Base-by-base conservation (phyloP, 148 eudicot species). In the Amaranthus palmeri region DNA sequence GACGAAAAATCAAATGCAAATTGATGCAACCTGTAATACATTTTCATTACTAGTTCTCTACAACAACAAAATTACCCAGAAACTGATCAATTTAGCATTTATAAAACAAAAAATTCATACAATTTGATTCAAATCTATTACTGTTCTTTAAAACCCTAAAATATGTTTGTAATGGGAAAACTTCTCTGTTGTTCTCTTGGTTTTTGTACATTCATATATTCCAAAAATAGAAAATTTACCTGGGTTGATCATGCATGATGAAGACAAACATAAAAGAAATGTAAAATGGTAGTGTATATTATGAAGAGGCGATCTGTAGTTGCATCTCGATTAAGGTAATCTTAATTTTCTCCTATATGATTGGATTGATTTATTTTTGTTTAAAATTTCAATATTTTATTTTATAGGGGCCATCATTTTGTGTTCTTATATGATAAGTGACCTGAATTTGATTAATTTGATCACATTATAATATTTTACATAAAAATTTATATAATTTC, bases 191-290 rank as follows among this genome's bases (percentile, higher is more conserved):
- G 14, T 7, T 63, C 54, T n/a, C 52, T 14, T 8, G 60, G 14
- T 4, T 25, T 25, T 8, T 43, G 52, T 15, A 44, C 59, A 18
- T 68, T 75, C 14, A 69, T 61, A 3, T 61, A 10, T 61, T 13
- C 44, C 41, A 14, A 40, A 7, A 6, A 47, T 47, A 65, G 36
- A 25, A 25, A 25, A 25, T 47, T 65, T 65, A 48, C 40, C 46
- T 61, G 62, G 59, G 47, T 13, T 69, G 55, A 68, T 54, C 55
- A 36, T 78, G 68, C 76, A 72, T 71, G 69, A 67, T 69, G 49
- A 68, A 49, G 40, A 60, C 6, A 63, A 25, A 25, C 36, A 25
- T 25, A 25, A 25, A 25, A 25, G 36, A 25, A 25, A 25, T 25
- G 36, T 25, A 25, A 25, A 25, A 25, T 71, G 57, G 63, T 55